phyloP scores from a whole-genome alignment of 352 stramenopile genomes.

The Pythium guiyangense region DNA sequence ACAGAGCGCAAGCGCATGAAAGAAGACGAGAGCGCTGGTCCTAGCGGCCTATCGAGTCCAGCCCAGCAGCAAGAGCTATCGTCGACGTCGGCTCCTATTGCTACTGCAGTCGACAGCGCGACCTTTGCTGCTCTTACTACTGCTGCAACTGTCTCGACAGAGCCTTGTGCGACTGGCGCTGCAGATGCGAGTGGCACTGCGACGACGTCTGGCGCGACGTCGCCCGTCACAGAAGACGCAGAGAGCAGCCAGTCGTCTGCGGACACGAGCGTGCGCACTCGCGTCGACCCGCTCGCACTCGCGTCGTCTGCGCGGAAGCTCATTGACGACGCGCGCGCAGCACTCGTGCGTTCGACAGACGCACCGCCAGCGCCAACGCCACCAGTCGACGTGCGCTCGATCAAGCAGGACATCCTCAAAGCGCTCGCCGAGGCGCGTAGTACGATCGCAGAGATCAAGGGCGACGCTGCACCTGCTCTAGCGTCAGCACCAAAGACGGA shows the following conservation, averaged over 20 bases:
- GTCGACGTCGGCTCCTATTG: too few species aligned
- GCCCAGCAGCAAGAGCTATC: too few species aligned
- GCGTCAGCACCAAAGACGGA: background rate
- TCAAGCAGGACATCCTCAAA: conserved; percentile 81
- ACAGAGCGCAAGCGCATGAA: too few species aligned
- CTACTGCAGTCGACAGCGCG: too few species aligned
- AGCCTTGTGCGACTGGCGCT: too few species aligned
- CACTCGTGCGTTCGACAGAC: background rate
- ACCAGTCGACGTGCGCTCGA: conserved; percentile 58
- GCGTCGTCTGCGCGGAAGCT: conserved; percentile 7
- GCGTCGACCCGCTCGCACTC: conserved; percentile 4
- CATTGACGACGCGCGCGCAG: conserved; percentile 10
- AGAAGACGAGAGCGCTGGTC: too few species aligned
- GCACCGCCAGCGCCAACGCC: conserved; percentile 2
- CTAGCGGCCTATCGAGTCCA: too few species aligned
- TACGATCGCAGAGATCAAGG: conserved; percentile 67
- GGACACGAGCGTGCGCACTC: background rate
- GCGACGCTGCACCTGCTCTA: conserved; percentile 8
- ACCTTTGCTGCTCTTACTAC: too few species aligned
- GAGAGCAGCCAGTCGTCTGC: conserved; percentile 4
- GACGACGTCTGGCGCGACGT: too few species aligned
- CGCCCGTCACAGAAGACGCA: too few species aligned
- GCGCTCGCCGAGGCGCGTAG: conserved; percentile 67
- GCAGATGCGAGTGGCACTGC: too few species aligned
- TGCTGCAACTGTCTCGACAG: too few species aligned